Evolutionary conservation across 148 eudicot genomes (phyloP).

Genomic region (Agrostemma githago): DNA sequence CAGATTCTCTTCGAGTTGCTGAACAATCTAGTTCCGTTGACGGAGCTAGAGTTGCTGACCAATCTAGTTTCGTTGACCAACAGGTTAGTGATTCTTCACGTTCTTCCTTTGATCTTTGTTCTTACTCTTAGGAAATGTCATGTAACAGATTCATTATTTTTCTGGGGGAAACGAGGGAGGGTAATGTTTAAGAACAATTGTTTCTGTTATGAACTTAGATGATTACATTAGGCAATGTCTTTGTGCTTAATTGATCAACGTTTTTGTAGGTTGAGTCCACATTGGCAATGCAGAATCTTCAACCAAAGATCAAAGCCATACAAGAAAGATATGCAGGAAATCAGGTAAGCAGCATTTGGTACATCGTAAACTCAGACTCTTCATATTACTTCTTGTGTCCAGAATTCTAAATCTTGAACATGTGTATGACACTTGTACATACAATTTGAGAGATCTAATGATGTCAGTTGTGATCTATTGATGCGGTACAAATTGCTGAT

Average conservation of each 20-base stretch:
- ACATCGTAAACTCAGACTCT: not conserved
- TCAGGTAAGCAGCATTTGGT: constrained; percentile 45
- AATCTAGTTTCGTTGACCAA: too few species aligned
- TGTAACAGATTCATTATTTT: not conserved
- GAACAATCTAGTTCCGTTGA: too few species aligned
- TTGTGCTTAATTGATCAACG: not conserved
- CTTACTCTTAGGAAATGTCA: not conserved
- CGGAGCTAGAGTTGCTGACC: too few species aligned
- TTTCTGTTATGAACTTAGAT: too few species aligned
- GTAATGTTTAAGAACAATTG: too few species aligned
- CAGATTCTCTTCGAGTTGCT: too few species aligned
- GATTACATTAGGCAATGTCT: too few species aligned
- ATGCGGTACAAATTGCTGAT: not conserved
- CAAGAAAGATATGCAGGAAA: constrained; percentile 97
- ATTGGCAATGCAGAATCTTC: constrained; percentile 97
- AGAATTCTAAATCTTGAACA: too few species aligned
- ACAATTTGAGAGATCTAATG: too few species aligned
- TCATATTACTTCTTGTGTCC: too few species aligned
- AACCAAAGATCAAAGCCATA: constrained; percentile 96
- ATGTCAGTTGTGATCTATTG: not conserved
- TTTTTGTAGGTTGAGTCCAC: constrained; percentile 85
- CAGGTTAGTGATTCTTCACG: constrained; percentile 40
- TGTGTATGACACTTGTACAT: too few species aligned
- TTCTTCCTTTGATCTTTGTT: not conserved
- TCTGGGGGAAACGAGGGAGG: too few species aligned